Conservation (phyloP, 495 filamentous ascomycete species). For the Cercophora samala region DNA sequence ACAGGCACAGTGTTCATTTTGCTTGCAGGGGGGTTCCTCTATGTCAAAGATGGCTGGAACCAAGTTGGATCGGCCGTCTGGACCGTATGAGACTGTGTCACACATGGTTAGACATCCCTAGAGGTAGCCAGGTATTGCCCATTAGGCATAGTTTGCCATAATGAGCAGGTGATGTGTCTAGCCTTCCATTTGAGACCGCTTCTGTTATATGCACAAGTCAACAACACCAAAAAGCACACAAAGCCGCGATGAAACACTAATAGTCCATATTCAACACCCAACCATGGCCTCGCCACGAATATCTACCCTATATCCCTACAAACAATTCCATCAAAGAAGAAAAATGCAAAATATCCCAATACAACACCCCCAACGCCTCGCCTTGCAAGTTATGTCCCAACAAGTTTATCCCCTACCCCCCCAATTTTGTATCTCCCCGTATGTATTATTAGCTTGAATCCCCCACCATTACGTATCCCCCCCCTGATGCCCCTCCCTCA, state of each 20-base stretch:
- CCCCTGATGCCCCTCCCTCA: not conserved
- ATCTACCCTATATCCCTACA: not conserved
- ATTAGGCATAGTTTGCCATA: too few species aligned
- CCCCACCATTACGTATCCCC: not conserved
- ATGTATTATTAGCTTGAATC: not conserved
- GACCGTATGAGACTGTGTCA: too few species aligned
- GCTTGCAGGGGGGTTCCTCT: too few species aligned
- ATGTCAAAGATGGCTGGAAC: too few species aligned
- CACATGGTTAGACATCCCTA: too few species aligned
- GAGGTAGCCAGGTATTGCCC: too few species aligned
- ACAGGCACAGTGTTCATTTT: too few species aligned
- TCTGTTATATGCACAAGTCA: too few species aligned
- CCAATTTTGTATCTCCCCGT: not conserved
- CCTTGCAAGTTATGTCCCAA: not conserved
- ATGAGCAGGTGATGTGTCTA: too few species aligned
- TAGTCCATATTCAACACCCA: not conserved
- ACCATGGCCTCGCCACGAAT: not conserved
- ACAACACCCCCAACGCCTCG: slow-evolving; percentile 10
- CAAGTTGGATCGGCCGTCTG: too few species aligned
- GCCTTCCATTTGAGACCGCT: too few species aligned
- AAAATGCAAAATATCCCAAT: not conserved
- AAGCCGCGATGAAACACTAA: not conserved
- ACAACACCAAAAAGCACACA: not conserved
- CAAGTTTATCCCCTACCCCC: not conserved
- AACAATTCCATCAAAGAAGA: not conserved